Evolutionary conservation across 768 basidiomycete species (phyloP), one percentile per base, ranked within the genome.

Genomic region (Artomyces pyxidatus): DNA sequence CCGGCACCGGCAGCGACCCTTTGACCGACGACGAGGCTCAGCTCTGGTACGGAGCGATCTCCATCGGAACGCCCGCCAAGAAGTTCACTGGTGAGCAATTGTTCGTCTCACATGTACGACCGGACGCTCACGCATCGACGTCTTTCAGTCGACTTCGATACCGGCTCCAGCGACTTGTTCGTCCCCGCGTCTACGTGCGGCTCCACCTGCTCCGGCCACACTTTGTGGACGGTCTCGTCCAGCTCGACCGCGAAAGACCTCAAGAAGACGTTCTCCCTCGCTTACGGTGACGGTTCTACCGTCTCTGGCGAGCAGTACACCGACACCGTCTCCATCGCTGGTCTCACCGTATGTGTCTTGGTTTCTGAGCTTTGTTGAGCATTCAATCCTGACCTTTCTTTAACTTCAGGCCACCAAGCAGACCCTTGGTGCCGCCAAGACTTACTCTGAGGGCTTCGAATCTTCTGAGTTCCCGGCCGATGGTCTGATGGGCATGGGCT

Each of bases 401-500:
- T n/a, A n/a, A 3, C 16, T 12, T 25, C 26, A 43, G 42, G 67
- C 61, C 21, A 61, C 48, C 1, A 35, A 39, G 1, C 67, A 66
- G 51, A 55, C 63, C 21, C 55, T 74, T 29, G 74, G 73, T 14
- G 58, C 68, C 29, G 71, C 72, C 3, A 65, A 63, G 21, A 54
- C 59, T 21, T 71, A 70, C 53, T 68, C 68, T 28, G 53, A 54
- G 41, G 67, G 67, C 4, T 70, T 71, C 53, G 51, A 52, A 30
- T 43, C 35, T 4, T 48, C 47, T n/a, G 32, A 61, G 3, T 70
- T 70, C 53, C 63, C 67, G 10, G 59, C 70, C 14, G 71, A 72
- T 50, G 71, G 72, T 22, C 57, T 70, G 7, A 56, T 70, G 56
- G 71, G 75, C 49, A 70, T 76, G 73, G 71, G 60, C 0, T 77